A percentile compares a stretch with the other conserved stretches of the same genome.
phyloP scores from a whole-genome alignment of 1,284 basidiomycete genomes.

The Earliella scabrosa region DNA sequence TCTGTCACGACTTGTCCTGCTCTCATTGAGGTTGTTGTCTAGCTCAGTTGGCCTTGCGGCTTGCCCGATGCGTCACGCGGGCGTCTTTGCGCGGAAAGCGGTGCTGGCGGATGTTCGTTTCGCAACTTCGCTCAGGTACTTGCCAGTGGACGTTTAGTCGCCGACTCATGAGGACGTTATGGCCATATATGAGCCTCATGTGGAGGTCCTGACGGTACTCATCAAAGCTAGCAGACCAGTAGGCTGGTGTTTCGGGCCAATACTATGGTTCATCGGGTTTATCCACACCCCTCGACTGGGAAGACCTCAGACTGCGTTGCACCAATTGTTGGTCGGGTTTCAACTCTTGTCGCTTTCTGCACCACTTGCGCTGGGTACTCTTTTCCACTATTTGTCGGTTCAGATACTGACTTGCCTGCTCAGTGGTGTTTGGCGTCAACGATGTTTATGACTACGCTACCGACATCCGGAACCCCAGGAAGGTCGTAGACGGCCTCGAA shows the following conservation, averaged over 20 bases:
- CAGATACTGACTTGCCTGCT: neutral
- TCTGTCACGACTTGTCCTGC: neutral
- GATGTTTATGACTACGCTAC: slow-evolving; percentile 22
- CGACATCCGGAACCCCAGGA: slow-evolving; percentile 19
- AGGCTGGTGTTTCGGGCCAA: slow-evolving; percentile 21
- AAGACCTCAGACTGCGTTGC: neutral
- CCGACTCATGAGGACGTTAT: too few relatives aligned
- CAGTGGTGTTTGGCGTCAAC: slow-evolving; percentile 23
- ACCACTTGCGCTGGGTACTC: slow-evolving; percentile 12
- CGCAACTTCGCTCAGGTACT: too few relatives aligned
- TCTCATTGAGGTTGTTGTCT: too few relatives aligned
- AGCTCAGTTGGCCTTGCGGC: too few relatives aligned
- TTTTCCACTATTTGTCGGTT: neutral
- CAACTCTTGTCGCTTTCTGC: slow-evolving; percentile 15
- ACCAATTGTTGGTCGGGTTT: neutral
- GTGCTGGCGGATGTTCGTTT: too few relatives aligned
- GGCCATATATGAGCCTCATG: too few relatives aligned
- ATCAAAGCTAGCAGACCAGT: slow-evolving; percentile 12
- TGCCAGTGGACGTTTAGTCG: too few relatives aligned
- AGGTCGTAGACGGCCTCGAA: slow-evolving; percentile 17
- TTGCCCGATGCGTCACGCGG: too few relatives aligned
- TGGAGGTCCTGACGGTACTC: slow-evolving; percentile 4
- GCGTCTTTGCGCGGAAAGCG: too few relatives aligned
- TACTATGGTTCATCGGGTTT: slow-evolving; percentile 17
- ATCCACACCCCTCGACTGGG: slow-evolving; percentile 5